Evolutionary conservation across 2,329 filamentous ascomycete species (phyloP).

Genomic region (Arthrobotrys pseudoclavata): DNA sequence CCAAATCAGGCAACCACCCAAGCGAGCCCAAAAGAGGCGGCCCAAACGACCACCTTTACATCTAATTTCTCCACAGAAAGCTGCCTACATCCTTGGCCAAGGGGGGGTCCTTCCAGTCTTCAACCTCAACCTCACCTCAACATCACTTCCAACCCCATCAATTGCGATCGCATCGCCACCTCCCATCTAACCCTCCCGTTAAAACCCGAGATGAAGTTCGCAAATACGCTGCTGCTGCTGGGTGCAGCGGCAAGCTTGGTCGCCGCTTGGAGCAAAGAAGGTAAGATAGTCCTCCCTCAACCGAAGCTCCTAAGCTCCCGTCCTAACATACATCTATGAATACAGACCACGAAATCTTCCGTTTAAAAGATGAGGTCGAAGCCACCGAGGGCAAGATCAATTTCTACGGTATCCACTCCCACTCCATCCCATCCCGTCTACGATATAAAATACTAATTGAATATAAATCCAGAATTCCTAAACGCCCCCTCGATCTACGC

Average conservation of each 20-base stretch:
- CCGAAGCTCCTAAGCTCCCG: neutral
- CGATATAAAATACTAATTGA: neutral
- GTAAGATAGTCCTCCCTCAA: conserved; percentile 64
- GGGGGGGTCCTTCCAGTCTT: neutral
- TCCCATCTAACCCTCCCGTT: neutral
- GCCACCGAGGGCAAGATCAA: conserved; percentile 81
- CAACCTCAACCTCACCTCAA: neutral
- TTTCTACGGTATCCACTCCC: conserved; percentile 78
- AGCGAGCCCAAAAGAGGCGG: neutral
- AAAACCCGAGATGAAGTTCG: conserved; percentile 48
- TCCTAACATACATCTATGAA: neutral
- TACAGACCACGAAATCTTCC: conserved; percentile 96
- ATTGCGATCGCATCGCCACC: neutral
- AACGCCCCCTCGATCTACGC: conserved; percentile 78
- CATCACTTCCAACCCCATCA: neutral
- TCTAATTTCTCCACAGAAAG: conserved; percentile 1
- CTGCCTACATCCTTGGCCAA: neutral
- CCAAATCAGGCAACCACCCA: neutral
- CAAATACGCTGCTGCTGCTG: conserved; percentile 75
- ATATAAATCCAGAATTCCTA: conserved; percentile 75
- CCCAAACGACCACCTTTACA: conserved; percentile 47
- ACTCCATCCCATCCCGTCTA: neutral
- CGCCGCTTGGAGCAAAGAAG: conserved; percentile 88
- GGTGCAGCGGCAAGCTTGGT: conserved; percentile 76
- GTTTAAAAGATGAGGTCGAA: conserved; percentile 87